A percentile compares a stretch with the other conserved stretches of the same genome.
phyloP scores from a whole-genome alignment of 2,329 filamentous ascomycete species.

The Neopestalotiopsis rosae region DNA sequence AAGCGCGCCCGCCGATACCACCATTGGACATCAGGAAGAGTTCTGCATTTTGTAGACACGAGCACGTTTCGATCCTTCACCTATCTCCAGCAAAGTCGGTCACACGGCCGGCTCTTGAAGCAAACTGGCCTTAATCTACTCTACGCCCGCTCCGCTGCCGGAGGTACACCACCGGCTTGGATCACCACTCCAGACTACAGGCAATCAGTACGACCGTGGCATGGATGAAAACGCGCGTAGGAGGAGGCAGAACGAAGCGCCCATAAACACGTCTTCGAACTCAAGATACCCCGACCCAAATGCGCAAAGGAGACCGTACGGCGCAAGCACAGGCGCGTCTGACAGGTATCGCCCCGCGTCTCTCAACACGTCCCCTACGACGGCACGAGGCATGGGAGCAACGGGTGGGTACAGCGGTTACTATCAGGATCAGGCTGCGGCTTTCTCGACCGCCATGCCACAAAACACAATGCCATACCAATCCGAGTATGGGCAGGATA shows the following conservation, averaged over 20 bases:
- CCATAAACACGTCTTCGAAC: slow-evolving; percentile 65
- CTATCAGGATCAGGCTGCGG: slow-evolving; percentile 59
- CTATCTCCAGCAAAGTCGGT: slow-evolving; percentile 27
- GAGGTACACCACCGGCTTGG: slow-evolving; percentile 65
- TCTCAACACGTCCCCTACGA: slow-evolving; percentile 53
- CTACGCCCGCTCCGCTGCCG: slow-evolving; percentile 67
- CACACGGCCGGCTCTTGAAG: slow-evolving; percentile 41
- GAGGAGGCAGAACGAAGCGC: slow-evolving; percentile 77
- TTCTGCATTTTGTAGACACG: neutral
- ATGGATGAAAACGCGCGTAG: slow-evolving; percentile 82
- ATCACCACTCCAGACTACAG: slow-evolving; percentile 61
- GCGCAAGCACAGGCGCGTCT: slow-evolving; percentile 49
- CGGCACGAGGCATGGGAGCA: slow-evolving; percentile 57
- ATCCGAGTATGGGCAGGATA: slow-evolving; percentile 69
- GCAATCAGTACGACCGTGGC: slow-evolving; percentile 59
- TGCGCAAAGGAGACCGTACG: slow-evolving; percentile 52
- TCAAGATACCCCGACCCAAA: slow-evolving; percentile 58
- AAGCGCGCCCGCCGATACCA: neutral
- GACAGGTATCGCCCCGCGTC: slow-evolving; percentile 55
- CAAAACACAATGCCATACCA: slow-evolving; percentile 57
- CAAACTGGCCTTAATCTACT: slow-evolving; percentile 70
- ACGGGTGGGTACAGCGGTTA: slow-evolving; percentile 63
- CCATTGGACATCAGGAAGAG: neutral
- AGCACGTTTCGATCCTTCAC: neutral
- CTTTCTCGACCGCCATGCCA: slow-evolving; percentile 63